Conservation (phyloP, 805 yeast genomes). For the Yamadazyma tumulicola region DNA sequence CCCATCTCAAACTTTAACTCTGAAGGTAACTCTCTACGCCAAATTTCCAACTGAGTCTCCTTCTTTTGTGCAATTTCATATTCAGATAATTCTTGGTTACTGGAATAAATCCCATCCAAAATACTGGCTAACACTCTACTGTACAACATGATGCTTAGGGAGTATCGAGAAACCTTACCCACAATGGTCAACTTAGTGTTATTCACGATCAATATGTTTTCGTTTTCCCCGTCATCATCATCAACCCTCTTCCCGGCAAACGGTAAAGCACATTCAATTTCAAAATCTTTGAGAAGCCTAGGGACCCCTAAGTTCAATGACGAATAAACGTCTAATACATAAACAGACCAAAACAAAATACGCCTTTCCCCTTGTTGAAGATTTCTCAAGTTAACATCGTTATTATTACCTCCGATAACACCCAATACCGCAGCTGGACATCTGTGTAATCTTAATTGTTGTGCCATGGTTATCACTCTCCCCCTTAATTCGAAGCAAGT, state of each 20-base stretch:
- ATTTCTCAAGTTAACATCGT: slow-evolving; percentile 43
- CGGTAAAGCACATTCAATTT: slow-evolving; percentile 84
- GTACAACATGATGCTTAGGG: slow-evolving; percentile 64
- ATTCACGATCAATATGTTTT: slow-evolving; percentile 57
- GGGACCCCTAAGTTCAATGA: slow-evolving; percentile 82
- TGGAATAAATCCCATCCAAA: slow-evolving; percentile 65
- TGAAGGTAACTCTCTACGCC: slow-evolving; percentile 70
- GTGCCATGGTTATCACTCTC: slow-evolving; percentile 75
- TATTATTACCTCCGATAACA: slow-evolving; percentile 34
- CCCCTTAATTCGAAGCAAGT: slow-evolving; percentile 77
- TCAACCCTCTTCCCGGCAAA: slow-evolving; percentile 47
- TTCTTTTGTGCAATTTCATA: slow-evolving; percentile 24
- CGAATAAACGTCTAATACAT: slow-evolving; percentile 70
- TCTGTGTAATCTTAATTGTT: slow-evolving; percentile 77
- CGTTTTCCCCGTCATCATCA: slow-evolving; percentile 41
- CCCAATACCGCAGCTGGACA: slow-evolving; percentile 85
- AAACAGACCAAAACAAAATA: slow-evolving; percentile 80
- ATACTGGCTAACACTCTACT: slow-evolving; percentile 71
- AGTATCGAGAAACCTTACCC: slow-evolving; percentile 64
- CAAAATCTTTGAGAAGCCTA: slow-evolving; percentile 71
- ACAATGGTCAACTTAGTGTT: slow-evolving; percentile 58
- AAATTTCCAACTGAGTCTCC: slow-evolving; percentile 71
- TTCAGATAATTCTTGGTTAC: slow-evolving; percentile 27
- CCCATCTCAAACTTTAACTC: slow-evolving; percentile 63
- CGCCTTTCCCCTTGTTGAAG: slow-evolving; percentile 81